Conservation (phyloP, 805 yeast species). For the Clavispora asparagi region DNA sequence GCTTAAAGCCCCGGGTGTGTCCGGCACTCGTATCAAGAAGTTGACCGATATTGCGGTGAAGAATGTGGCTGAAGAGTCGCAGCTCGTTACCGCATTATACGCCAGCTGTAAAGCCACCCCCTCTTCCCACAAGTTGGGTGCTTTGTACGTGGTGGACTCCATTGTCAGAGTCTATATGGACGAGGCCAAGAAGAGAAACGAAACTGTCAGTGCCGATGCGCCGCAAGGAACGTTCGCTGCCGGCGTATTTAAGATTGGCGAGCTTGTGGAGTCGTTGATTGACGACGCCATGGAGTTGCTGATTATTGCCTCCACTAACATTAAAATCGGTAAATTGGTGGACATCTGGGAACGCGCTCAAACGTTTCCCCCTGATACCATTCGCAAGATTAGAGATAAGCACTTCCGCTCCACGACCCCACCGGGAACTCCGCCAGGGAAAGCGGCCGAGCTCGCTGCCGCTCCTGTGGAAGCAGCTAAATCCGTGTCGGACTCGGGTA, state of each 20-base stretch:
- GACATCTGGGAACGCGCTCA: constrained; percentile 90
- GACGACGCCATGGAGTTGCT: constrained; percentile 57
- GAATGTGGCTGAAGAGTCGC: constrained; percentile 55
- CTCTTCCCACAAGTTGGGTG: constrained; percentile 81
- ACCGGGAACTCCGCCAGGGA: constrained; percentile 51
- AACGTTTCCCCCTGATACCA: constrained; percentile 58
- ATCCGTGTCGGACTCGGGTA: constrained; percentile 46
- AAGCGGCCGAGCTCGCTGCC: constrained; percentile 4
- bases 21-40: constrained; percentile 90
- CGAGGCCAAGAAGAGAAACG: constrained; percentile 55
- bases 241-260: constrained; percentile 62
- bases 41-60: constrained; percentile 73
- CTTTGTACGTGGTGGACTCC: constrained; percentile 87
- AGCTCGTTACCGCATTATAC: constrained; percentile 53
- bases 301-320: constrained; percentile 48
- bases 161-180: constrained; percentile 82
- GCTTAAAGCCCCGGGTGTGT: constrained; percentile 83
- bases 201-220: constrained; percentile 44
- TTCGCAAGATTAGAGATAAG: constrained; percentile 53
- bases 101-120: constrained; percentile 70
- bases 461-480: constrained; percentile 6
- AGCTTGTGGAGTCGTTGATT: constrained; percentile 57
- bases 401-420: constrained; percentile 67
- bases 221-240: constrained; percentile 70
- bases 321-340: constrained; percentile 75